Conservation (phyloP, 2,329 filamentous ascomycete genomes). For the Tolypocladium tropicale region DNA sequence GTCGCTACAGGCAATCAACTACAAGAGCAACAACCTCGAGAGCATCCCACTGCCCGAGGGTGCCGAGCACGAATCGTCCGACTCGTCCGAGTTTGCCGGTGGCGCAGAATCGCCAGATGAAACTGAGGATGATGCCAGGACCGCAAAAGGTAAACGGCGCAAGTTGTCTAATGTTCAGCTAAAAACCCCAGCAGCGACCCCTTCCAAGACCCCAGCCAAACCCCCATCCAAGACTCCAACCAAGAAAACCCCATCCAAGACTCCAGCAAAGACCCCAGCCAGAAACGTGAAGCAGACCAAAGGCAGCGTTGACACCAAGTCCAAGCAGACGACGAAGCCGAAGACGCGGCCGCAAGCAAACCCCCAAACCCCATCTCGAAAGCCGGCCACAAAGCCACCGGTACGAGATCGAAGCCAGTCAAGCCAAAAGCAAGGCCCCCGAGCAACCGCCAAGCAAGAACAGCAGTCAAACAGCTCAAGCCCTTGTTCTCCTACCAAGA, state of each 20-base stretch:
- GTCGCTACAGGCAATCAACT: conserved; percentile 20
- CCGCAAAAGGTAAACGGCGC: conserved; percentile 25
- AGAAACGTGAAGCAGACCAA: conserved; percentile 14
- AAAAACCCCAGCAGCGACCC: conserved; percentile 13
- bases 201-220: conserved; percentile 16
- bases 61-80: conserved; percentile 15
- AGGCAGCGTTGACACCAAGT: conserved; percentile 21
- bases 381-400: neutral
- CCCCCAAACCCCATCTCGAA: neutral
- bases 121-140: conserved; percentile 17
- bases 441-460: neutral
- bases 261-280: conserved; percentile 15
- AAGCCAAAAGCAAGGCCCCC: neutral
- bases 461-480: neutral
- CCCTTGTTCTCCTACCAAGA: neutral
- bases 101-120: conserved; percentile 16
- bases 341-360: conserved; percentile 1
- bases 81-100: conserved; percentile 22
- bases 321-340: conserved; percentile 16
- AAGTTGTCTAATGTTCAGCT: conserved; percentile 13
- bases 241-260: conserved; percentile 13
- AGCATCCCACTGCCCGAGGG: conserved; percentile 13
- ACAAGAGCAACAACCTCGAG: conserved; percentile 12
- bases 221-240: too few species aligned
- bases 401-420: neutral